A percentile compares a stretch with the other conserved stretches of the same genome.
phyloP scores from a whole-genome alignment of 768 basidiomycete species.

The Pleurotus pulmonarius region DNA sequence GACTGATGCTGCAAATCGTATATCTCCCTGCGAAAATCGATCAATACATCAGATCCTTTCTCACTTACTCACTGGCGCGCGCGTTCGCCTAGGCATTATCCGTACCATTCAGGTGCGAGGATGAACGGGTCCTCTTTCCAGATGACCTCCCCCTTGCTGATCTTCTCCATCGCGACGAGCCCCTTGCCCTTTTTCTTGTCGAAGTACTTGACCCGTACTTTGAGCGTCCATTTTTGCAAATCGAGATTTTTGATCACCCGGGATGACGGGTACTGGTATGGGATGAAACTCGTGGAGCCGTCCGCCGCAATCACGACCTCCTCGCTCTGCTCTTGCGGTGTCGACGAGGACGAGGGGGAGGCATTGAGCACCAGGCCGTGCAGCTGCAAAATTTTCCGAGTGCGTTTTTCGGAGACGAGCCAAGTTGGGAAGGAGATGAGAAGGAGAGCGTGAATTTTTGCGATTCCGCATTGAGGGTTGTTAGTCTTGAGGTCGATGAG shows the following conservation, averaged over 20 bases:
- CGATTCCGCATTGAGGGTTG: slow-evolving; percentile 64
- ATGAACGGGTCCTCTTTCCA: slow-evolving; percentile 87
- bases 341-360: slow-evolving; percentile 12
- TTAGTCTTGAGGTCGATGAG: slow-evolving; percentile 50
- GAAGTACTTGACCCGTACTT: slow-evolving; percentile 67
- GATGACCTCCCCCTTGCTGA: slow-evolving; percentile 67
- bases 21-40: slow-evolving; percentile 55
- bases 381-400: slow-evolving; percentile 64
- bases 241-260: slow-evolving; percentile 62
- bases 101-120: slow-evolving; percentile 75
- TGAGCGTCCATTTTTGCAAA: slow-evolving; percentile 55
- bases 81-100: no score
- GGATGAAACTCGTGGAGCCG: not conserved
- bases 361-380: slow-evolving; percentile 42
- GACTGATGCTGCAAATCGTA: slow-evolving; percentile 62
- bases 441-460: slow-evolving; percentile 66
- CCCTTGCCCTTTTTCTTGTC: slow-evolving; percentile 77
- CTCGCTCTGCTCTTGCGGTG: slow-evolving; percentile 10
- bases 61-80: no score
- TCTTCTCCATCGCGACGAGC: slow-evolving; percentile 64
- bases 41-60: not conserved
- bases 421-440: slow-evolving; percentile 60
- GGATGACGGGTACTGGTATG: slow-evolving; percentile 54
- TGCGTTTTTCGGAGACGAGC: slow-evolving; percentile 82
- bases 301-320: slow-evolving; percentile 8